Conservation (phyloP, 1,284 basidiomycete genomes). For the Ustilago shanxiensis region DNA sequence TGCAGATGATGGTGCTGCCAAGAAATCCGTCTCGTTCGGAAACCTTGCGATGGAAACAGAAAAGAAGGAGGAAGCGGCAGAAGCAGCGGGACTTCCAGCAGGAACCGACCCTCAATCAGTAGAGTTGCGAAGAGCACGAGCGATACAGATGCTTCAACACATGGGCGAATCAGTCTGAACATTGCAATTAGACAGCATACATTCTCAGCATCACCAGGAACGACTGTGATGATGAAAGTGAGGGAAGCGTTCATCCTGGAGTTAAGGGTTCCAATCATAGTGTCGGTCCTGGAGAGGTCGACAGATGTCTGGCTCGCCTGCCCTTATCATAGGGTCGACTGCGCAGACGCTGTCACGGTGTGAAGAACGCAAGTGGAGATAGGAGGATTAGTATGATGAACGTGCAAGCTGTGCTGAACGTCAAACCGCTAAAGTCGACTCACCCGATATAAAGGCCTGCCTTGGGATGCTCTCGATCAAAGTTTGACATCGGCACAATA, state of each 20-base stretch:
- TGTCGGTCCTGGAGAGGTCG: background rate
- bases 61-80: slow-evolving; percentile 30
- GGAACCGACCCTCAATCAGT: slow-evolving; percentile 34
- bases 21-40: slow-evolving; percentile 48
- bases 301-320: slow-evolving; percentile 17
- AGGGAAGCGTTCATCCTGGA: background rate
- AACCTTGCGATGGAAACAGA: slow-evolving; percentile 41
- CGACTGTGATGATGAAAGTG: background rate
- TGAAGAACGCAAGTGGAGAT: no score
- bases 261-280: background rate
- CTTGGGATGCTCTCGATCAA: background rate
- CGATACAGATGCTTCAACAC: slow-evolving; percentile 29
- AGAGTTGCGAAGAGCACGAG: slow-evolving; percentile 34
- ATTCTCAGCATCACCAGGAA: background rate
- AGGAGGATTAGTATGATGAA: no score
- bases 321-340: slow-evolving; percentile 16
- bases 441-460: slow-evolving; percentile 1
- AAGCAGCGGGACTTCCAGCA: slow-evolving; percentile 24
- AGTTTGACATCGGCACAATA: background rate
- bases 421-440: background rate
- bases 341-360: slow-evolving; percentile 19
- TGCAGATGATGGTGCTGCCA: background rate
- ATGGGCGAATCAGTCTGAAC: slow-evolving; percentile 36
- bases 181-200: background rate
- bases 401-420: background rate